Evolutionary conservation across 139 green algal genomes (phyloP), one percentile per base, ranked within the genome.

Genomic region (Edaphochlamys debaryana): DNA sequence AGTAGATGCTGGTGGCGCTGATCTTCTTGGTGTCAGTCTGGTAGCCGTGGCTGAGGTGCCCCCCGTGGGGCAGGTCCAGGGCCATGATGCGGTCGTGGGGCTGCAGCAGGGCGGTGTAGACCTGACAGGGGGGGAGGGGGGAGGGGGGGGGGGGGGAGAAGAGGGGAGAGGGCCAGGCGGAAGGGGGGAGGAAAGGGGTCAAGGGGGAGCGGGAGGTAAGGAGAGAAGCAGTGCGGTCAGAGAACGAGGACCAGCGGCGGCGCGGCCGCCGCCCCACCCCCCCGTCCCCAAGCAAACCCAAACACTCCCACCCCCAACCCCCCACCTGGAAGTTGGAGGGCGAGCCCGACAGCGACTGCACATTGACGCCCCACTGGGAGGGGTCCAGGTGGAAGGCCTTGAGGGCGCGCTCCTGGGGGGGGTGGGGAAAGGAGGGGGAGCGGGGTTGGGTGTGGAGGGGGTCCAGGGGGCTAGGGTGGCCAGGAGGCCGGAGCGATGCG

Each of bases 51-150:
- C 90, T 97, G 40, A 99, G 91, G 91, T 99, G 97, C 41, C 97
- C 97, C 30, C 97, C 96, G 81, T 99, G 97, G 0, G 97, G 97
- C 88, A 99, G 93, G 90, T 99, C 97, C 68, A 99, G 93, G 5
- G 85, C 97, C 95, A 99, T 98, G 92, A 99, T 99, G 86, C 97
- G 94, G 82, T 99, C 97, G 85, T 99, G 97, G 0, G 97, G 97
- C 58, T 98, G 90, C 34, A 99, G 93, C 85, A 99, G 92, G 25
- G 95, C 97, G 62, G 96, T 99, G 94, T 98, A 99, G 38, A 99
- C 97, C 82, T 96, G 92, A 20, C n/a, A n/a, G n/a, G n/a, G n/a
- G n/a, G n/a, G n/a, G n/a, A n/a, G 40, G 38, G 73, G 50, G 50
- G 30, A 36, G 7, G 58, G 79, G 34, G 48, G 4, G 17, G 37